A percentile compares a stretch with the other conserved stretches of the same genome.
Conservation (phyloP, 2,329 filamentous ascomycete species). For the Botrytis sinoallii region DNA sequence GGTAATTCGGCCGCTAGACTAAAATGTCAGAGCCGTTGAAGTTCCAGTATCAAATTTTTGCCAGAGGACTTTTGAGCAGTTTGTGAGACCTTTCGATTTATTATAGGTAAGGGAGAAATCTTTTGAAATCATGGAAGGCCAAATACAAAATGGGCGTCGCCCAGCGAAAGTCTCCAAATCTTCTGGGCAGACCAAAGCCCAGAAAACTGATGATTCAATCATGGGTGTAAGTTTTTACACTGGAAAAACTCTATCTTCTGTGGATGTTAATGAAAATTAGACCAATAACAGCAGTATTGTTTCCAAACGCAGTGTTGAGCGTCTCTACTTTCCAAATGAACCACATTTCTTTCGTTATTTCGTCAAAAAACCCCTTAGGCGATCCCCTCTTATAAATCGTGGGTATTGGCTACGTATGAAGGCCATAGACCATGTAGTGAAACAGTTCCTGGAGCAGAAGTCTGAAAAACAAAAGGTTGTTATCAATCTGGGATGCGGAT, state of each 20-base stretch:
- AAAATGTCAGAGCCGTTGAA: neutral
- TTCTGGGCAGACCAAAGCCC: constrained; percentile 10
- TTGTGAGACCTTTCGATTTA: neutral
- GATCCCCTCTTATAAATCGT: constrained; percentile 86
- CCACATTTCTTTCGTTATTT: constrained; percentile 86
- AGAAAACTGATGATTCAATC: constrained; percentile 44
- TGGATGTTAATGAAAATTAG: constrained; percentile 40
- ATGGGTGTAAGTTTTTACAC: constrained; percentile 30
- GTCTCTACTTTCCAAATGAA: constrained; percentile 73
- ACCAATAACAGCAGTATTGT: constrained; percentile 92
- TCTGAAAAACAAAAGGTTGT: constrained; percentile 64
- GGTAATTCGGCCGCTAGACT: constrained; percentile 1
- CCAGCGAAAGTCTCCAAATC: constrained; percentile 10
- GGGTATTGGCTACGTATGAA: constrained; percentile 58
- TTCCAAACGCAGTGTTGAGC: constrained; percentile 90
- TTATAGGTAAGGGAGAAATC: neutral
- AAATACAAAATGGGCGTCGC: constrained; percentile 1
- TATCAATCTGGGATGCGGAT: constrained; percentile 85
- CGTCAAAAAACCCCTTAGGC: constrained; percentile 75
- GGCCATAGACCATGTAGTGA: constrained; percentile 72
- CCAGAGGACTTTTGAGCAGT: neutral
- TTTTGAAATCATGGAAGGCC: neutral
- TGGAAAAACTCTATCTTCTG: neutral
- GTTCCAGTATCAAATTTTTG: neutral
- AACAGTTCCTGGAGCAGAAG: constrained; percentile 63